Percentiles rank a stretch among this genome's conserved stretches.
phyloP scores from a whole-genome alignment of 192 early-diverging fungal species.

The Polychytrium aggregatum region DNA sequence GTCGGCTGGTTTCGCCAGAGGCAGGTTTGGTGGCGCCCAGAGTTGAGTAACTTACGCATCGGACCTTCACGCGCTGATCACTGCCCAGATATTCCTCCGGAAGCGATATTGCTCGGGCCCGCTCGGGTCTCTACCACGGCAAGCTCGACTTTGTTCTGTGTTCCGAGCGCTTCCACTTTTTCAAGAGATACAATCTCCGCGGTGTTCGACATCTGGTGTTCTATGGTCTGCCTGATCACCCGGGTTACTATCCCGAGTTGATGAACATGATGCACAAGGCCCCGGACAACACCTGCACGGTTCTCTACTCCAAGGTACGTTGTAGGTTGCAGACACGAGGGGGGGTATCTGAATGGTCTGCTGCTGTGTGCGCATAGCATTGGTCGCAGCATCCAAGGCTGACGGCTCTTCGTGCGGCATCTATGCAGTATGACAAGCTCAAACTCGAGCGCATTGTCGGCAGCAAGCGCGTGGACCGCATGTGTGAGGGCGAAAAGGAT shows the following conservation, averaged over 20 bases:
- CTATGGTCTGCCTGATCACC: conserved; percentile 78
- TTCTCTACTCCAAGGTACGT: conserved; percentile 40
- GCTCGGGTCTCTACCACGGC: conserved; percentile 73
- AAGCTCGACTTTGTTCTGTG: no score
- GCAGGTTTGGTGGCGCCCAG: no score
- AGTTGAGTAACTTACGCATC: no score
- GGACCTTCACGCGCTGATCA: no score
- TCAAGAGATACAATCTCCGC: conserved; percentile 71
- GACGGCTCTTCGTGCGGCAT: no score
- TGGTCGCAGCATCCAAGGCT: no score
- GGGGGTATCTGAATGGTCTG: no score
- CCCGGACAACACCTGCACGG: conserved; percentile 27
- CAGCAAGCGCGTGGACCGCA: conserved; percentile 52
- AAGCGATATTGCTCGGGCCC: conserved; percentile 63
- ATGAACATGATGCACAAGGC: conserved; percentile 59
- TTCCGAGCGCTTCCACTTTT: conserved; percentile 98
- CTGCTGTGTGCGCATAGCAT: no score
- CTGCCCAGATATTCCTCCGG: conserved; percentile 69
- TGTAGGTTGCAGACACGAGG: conserved; percentile 20
- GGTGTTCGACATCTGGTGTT: conserved; percentile 79
- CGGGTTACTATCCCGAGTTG: conserved; percentile 81
- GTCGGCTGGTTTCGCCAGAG: no score
- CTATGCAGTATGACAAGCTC: conserved; percentile 64
- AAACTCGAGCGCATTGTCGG: conserved; percentile 87
- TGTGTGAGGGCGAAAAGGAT: conserved; percentile 41